Conservation (phyloP, 225 moss, liverwort and hornwort genomes). For the Marchantia polymorpha region DNA sequence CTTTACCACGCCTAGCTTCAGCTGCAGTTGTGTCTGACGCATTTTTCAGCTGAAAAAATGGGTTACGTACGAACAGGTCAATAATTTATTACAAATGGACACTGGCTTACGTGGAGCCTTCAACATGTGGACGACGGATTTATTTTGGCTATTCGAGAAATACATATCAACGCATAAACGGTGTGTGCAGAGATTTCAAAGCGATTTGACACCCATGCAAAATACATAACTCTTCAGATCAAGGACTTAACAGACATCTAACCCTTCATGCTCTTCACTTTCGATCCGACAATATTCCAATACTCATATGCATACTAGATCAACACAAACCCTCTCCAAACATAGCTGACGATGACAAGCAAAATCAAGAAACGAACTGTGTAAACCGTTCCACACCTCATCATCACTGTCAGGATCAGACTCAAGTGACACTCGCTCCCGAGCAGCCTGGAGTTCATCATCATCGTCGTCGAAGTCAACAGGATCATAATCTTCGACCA, state of each 20-base stretch:
- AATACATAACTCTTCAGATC: too few species aligned
- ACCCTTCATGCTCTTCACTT: too few species aligned
- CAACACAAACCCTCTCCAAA: background rate
- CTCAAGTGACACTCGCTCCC: conserved; percentile 66
- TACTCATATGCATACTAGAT: too few species aligned
- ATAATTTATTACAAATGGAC: background rate
- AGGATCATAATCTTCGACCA: conserved; percentile 58
- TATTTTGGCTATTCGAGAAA: too few species aligned
- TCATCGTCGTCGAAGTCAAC: conserved; percentile 64
- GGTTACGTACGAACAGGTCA: background rate
- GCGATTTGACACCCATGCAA: too few species aligned
- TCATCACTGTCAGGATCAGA: conserved; percentile 74
- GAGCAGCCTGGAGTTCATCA: conserved; percentile 67
- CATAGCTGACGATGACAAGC: background rate
- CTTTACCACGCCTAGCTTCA: conserved; percentile 90
- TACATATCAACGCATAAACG: too few species aligned
- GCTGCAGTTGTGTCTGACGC: conserved; percentile 78
- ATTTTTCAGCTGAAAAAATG: conserved; percentile 53
- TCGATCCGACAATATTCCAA: too few species aligned
- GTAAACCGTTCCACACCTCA: conserved; percentile 39
- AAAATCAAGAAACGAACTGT: background rate
- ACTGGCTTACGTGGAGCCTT: too few species aligned
- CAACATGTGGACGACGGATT: too few species aligned
- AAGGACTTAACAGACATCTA: too few species aligned
- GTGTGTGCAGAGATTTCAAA: too few species aligned